phyloP scores from a whole-genome alignment of 352 stramenopile species.

The Pythium rhizo-oryzae region DNA sequence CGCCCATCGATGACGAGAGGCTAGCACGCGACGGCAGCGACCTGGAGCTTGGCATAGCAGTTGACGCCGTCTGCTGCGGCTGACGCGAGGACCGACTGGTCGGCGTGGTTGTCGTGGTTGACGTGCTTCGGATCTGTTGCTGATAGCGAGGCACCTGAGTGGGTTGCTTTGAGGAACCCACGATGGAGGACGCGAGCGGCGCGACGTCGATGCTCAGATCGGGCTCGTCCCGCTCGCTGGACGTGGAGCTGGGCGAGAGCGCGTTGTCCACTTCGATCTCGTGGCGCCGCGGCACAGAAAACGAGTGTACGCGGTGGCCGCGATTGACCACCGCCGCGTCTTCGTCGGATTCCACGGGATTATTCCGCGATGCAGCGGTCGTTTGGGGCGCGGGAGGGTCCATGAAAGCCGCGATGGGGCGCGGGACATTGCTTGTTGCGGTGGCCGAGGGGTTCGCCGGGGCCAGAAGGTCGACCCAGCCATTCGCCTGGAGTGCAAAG shows the following conservation, averaged over 20 bases:
- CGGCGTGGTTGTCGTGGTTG: not conserved
- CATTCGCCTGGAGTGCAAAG: conserved; percentile 45
- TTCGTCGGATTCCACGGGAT: conserved; percentile 15
- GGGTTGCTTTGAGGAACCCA: conserved; percentile 1
- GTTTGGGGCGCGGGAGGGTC: not conserved
- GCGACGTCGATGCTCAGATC: conserved; percentile 23
- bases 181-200: not conserved
- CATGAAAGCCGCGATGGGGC: conserved; percentile 26
- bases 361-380: not conserved
- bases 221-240: conserved; percentile 22
- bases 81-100: conserved; percentile 1
- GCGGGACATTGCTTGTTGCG: not conserved
- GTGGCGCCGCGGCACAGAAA: conserved; percentile 28
- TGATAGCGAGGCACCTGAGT: conserved; percentile 17
- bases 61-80: not conserved
- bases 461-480: conserved; percentile 60
- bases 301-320: conserved; percentile 26
- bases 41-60: not conserved
- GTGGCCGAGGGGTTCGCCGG: not conserved
- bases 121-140: conserved; percentile 8
- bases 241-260: conserved; percentile 16
- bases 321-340: conserved; percentile 12
- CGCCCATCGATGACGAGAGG: conserved; percentile 1
- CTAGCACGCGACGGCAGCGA: not conserved
- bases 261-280: conserved; percentile 23